These are phyloP conservation scores for Phytophthora crassamura DNA, from an alignment of 352 stramenopile genomes.

Conservation along the genomic window DNA sequence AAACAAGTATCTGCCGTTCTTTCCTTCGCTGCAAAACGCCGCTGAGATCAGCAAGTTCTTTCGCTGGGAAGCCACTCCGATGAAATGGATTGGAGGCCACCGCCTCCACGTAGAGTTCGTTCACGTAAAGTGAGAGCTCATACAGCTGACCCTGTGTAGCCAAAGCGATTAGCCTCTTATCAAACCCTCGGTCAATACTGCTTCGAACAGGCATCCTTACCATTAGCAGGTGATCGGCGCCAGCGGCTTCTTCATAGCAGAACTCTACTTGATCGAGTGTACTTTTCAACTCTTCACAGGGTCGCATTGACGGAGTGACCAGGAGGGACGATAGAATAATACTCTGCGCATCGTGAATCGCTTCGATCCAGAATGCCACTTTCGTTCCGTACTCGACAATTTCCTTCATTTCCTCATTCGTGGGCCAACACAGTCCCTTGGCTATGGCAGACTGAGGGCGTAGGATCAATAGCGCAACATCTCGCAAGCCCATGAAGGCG, in stretches of 20 bases:
- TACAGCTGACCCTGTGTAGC: conserved; percentile 42
- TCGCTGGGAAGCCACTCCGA: conserved; percentile 13
- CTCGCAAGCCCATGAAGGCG: conserved; percentile 15
- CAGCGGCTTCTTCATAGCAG: conserved; percentile 37
- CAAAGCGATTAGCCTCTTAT: neutral
- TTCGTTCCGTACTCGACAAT: conserved; percentile 14
- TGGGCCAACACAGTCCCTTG: conserved; percentile 19
- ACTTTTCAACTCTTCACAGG: conserved; percentile 32
- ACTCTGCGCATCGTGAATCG: conserved; percentile 33
- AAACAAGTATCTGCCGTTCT: conserved; percentile 44
- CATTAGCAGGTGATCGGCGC: conserved; percentile 33
- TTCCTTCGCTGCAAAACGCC: conserved; percentile 39
- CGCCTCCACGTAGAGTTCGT: conserved; percentile 57
- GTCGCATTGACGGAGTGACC: conserved; percentile 40
- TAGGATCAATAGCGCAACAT: conserved; percentile 11
- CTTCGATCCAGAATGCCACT: conserved; percentile 41
- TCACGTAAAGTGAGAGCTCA: conserved; percentile 40
- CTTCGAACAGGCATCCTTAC: conserved; percentile 23
- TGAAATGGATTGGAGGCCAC: conserved; percentile 56
- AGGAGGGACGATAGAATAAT: conserved; percentile 35
- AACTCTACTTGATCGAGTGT: conserved; percentile 21
- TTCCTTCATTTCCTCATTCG: conserved; percentile 30
- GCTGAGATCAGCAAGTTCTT: conserved; percentile 33
- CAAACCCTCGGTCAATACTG: too few relatives aligned
- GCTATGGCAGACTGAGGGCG: conserved; percentile 7